These are phyloP conservation scores for Tetrapyrgos nigripes DNA, from an alignment of 1,284 basidiomycete species.

Conservation along the genomic window DNA sequence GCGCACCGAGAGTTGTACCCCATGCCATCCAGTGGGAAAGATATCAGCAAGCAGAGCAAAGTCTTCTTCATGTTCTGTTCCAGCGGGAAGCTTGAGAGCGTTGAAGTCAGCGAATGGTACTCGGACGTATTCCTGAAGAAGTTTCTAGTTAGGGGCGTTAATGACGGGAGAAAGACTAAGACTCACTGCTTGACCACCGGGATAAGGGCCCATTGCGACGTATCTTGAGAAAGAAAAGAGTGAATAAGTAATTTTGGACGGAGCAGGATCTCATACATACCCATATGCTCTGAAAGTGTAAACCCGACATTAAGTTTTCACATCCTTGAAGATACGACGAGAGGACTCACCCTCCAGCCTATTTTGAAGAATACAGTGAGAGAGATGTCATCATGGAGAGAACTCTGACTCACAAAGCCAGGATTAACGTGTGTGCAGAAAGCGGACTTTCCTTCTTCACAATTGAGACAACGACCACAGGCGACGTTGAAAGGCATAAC, in stretches of 20 bases:
- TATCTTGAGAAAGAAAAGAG: constrained; percentile 36
- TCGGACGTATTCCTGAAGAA: constrained; percentile 52
- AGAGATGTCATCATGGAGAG: not conserved
- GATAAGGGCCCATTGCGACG: constrained; percentile 58
- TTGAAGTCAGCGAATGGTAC: constrained; percentile 63
- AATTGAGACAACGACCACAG: constrained; percentile 60
- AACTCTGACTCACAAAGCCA: constrained; percentile 50
- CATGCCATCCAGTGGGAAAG: constrained; percentile 63
- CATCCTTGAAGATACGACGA: not conserved
- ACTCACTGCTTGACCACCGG: constrained; percentile 51
- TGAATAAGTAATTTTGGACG: not conserved
- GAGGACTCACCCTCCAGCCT: constrained; percentile 48
- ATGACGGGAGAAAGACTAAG: not conserved
- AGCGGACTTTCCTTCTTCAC: constrained; percentile 55
- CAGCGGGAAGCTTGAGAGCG: constrained; percentile 55
- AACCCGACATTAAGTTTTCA: not conserved
- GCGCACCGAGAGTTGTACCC: constrained; percentile 51
- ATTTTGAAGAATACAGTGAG: not conserved
- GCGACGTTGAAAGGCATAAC: constrained; percentile 65
- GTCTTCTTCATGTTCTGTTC: constrained; percentile 58
- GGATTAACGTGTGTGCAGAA: constrained; percentile 63
- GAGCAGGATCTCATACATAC: constrained; percentile 27
- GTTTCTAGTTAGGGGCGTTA: not conserved
- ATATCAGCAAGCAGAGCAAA: constrained; percentile 61
- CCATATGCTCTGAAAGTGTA: constrained; percentile 45